These are phyloP conservation scores for Uncinocarpus reesii DNA, from an alignment of 2,329 filamentous ascomycete genomes.

Conservation along the genomic window DNA sequence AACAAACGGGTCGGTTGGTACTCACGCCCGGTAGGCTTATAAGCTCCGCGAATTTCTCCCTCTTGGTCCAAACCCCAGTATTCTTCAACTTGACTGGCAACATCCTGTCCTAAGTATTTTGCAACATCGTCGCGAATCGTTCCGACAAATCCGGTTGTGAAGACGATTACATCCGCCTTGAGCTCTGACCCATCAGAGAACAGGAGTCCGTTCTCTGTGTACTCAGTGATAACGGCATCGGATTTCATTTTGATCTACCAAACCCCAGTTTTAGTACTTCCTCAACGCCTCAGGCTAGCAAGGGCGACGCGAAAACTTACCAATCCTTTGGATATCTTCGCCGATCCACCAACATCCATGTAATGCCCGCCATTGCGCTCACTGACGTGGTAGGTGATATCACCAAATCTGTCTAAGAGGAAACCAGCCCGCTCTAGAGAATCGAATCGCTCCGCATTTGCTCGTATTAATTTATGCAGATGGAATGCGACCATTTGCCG, in stretches of 20 bases:
- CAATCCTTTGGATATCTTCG: constrained; percentile 34
- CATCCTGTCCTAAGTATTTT: constrained; percentile 33
- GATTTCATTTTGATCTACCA: constrained; percentile 37
- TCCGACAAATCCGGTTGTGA: constrained; percentile 38
- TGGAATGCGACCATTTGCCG: constrained; percentile 25
- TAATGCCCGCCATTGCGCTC: constrained; percentile 41
- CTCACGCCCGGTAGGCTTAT: constrained; percentile 31
- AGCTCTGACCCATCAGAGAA: constrained; percentile 38
- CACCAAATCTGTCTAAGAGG: constrained; percentile 30
- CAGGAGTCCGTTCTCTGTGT: constrained; percentile 33
- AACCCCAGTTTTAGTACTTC: neutral
- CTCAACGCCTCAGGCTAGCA: too few relatives aligned
- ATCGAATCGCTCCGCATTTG: constrained; percentile 32
- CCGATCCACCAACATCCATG: constrained; percentile 38
- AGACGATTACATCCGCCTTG: constrained; percentile 39
- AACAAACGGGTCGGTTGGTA: constrained; percentile 4
- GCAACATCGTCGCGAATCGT: constrained; percentile 35
- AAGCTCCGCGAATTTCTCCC: constrained; percentile 39
- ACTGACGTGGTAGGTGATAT: constrained; percentile 32
- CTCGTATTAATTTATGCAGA: constrained; percentile 24
- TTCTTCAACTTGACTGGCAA: constrained; percentile 35
- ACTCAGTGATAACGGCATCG: constrained; percentile 27
- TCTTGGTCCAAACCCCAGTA: constrained; percentile 40
- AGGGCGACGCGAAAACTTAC: constrained; percentile 1
- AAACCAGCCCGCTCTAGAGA: constrained; percentile 37